Percentiles rank a stretch among this genome's conserved stretches.
phyloP scores from a whole-genome alignment of 2,329 filamentous ascomycete species.

The Chaetomiaceae sp. region DNA sequence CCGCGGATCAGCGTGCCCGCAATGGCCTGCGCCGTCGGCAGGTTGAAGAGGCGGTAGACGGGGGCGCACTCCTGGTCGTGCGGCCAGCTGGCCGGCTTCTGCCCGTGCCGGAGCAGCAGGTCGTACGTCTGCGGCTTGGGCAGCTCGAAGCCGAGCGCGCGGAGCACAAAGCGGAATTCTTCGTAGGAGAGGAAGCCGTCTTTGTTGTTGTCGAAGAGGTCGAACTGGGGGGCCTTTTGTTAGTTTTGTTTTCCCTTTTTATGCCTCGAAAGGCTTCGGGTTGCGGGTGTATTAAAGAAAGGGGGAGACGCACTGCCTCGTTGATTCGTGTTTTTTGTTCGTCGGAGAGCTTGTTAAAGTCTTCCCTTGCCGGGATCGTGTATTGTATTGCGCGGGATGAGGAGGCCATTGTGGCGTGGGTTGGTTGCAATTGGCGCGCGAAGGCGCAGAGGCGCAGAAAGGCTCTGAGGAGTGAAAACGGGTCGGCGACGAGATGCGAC shows the following conservation, averaged over 20 bases:
- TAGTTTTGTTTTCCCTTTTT: no score
- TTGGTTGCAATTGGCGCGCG: not conserved
- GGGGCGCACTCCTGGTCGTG: constrained; percentile 51
- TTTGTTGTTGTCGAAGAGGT: constrained; percentile 94
- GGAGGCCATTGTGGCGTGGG: constrained; percentile 21
- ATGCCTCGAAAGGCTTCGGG: no score
- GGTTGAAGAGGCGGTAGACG: constrained; percentile 66
- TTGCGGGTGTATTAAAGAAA: not conserved
- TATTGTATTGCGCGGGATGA: constrained; percentile 26
- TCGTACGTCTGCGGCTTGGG: constrained; percentile 79
- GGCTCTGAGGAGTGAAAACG: no score
- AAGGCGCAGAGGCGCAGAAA: not conserved
- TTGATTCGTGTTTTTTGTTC: constrained; percentile 91
- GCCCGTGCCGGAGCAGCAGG: constrained; percentile 76
- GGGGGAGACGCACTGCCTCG: constrained; percentile 66
- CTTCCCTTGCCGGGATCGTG: constrained; percentile 32
- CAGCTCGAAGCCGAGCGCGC: constrained; percentile 89
- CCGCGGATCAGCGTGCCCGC: constrained; percentile 75
- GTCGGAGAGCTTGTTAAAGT: constrained; percentile 57
- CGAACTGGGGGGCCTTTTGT: constrained; percentile 56
- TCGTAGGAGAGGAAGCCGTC: constrained; percentile 94
- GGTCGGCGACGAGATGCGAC: not conserved
- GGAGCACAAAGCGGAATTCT: constrained; percentile 94
- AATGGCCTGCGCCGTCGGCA: constrained; percentile 67
- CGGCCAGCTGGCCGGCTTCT: constrained; percentile 59